Evolutionary conservation across 257 asterid genomes (phyloP), one percentile per base, ranked within the genome.

Genomic region (Nicotiana tomentosiformis): DNA sequence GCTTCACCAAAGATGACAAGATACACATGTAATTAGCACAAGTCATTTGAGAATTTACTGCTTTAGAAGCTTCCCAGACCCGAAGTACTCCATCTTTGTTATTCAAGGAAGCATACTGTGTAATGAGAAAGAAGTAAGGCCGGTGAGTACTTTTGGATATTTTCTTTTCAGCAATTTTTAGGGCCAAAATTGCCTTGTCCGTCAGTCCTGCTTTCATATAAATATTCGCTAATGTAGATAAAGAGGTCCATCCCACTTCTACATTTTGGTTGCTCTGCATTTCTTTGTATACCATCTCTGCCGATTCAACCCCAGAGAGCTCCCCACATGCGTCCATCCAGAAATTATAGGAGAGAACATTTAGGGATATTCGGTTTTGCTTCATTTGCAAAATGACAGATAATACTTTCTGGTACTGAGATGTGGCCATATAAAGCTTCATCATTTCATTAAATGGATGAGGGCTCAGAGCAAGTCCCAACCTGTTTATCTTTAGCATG

Each of bases 261-360:
- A 88, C 88, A 65, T 53, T 68, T 66, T 70, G 84, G 74, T 88
- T 85, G 35, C 35, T 64, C 78, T 76, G 18, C 89, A 88, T 84
- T 79, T 86, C 89, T 81, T 84, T 84, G 82, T 83, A 88, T 64
- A 86, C 86, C 18, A 16, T 65, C 79, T 88, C 89, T 55, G 81
- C 88, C 16, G 89, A 86, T 74, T n/a, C 81, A 77, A 80, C 67
- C 49, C 84, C 89, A 32, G 83, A 80, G 55, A 81, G 46, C 83
- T 88, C 84, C 43, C 87, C 87, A 82, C 88, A 84, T 2, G 89
- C 87, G n/a, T 77, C 77, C 89, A 88, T 86, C 91, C 91, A 88
- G 18, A 88, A 82, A 82, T 86, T 88, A 79, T 86, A 88, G 43
- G 89, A 88, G 51, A 88, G 91, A 37, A 88, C 84, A 46, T 86